Conservation (phyloP, 2,329 filamentous ascomycete species). For the Aspergillus texensis region DNA sequence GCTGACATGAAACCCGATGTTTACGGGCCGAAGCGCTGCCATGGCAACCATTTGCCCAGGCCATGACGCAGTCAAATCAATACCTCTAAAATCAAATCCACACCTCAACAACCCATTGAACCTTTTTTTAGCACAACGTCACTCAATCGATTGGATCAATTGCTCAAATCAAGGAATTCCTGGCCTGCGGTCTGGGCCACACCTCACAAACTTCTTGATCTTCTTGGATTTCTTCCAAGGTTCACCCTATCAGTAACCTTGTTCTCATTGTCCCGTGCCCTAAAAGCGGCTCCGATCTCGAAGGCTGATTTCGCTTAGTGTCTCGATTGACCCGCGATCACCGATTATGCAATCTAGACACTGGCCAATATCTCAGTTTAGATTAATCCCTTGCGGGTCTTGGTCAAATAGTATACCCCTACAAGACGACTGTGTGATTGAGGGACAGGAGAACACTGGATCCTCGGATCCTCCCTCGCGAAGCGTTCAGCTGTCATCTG, state of each 20-base stretch:
- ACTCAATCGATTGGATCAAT: neutral
- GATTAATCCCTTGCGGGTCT: neutral
- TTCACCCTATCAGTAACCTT: neutral
- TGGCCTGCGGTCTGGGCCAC: neutral
- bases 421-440: neutral
- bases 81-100: neutral
- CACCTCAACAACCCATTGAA: neutral
- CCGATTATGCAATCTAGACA: constrained; percentile 3
- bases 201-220: neutral
- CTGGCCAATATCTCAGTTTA: neutral
- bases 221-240: neutral
- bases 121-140: constrained; percentile 3
- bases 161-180: neutral
- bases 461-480: neutral
- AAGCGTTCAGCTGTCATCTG: constrained; percentile 4
- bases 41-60: constrained; percentile 34
- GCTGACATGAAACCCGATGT: constrained; percentile 30
- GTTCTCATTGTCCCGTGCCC: neutral
- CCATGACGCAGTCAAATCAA: neutral
- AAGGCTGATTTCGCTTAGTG: neutral
- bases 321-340: neutral
- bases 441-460: neutral
- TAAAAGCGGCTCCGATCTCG: neutral
- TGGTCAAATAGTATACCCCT: neutral
- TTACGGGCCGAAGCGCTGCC: constrained; percentile 40